phyloP scores from a whole-genome alignment of 2,329 filamentous ascomycete species.

The Niveomyces coronatus region DNA sequence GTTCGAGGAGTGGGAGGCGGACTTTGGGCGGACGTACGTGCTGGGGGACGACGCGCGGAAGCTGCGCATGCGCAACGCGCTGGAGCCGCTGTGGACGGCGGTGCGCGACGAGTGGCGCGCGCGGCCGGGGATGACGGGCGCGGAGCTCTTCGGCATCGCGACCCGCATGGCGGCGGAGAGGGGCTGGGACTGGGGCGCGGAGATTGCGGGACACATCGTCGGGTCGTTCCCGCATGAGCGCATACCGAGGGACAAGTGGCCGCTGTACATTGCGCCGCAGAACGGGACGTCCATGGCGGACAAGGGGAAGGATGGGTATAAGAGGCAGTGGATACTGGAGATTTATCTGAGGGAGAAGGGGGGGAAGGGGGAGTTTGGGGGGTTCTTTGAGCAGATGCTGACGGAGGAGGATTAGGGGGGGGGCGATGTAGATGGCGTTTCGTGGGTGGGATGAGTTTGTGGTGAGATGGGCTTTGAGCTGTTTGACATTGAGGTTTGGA shows the following conservation, averaged over 20 bases:
- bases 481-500: too few species aligned
- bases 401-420: too few species aligned
- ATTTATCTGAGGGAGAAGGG: conserved; percentile 33
- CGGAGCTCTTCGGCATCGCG: conserved; percentile 35
- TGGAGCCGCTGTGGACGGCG: conserved; percentile 35
- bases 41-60: conserved; percentile 36
- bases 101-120: conserved; percentile 30
- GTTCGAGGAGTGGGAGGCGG: conserved; percentile 42
- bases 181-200: conserved; percentile 34
- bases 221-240: conserved; percentile 41
- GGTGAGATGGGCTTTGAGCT: too few species aligned
- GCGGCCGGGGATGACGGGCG: conserved; percentile 35
- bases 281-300: conserved; percentile 31
- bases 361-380: conserved; percentile 25
- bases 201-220: conserved; percentile 37
- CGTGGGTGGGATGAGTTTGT: too few species aligned
- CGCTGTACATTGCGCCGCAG: conserved; percentile 33
- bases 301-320: conserved; percentile 28
- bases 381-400: conserved; percentile 32
- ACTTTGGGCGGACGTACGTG: conserved; percentile 43
- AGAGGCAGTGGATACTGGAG: conserved; percentile 40
- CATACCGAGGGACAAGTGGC: conserved; percentile 35
- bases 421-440: too few species aligned
- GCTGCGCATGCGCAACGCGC: conserved; percentile 30
- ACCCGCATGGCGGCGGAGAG: conserved; percentile 24